Base-by-base conservation (phyloP, 352 stramenopile genomes). In the Phytophthora megakarya region DNA sequence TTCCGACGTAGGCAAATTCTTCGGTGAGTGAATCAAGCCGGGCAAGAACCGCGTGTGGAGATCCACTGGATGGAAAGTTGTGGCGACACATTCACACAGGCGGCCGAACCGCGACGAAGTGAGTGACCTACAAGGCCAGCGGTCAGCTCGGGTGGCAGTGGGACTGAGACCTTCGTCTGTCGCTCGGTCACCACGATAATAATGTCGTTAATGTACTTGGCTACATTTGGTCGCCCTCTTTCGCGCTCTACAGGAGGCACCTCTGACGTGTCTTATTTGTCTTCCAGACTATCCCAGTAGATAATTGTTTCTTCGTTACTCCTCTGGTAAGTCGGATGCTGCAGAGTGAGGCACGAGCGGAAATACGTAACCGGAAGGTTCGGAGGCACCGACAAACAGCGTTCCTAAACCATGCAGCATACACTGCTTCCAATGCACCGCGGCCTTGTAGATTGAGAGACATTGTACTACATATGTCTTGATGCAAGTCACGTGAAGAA, bases 1-100 rank as follows among this genome's bases (percentile, higher is more conserved):
- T 70, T 15, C 57, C 62, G 10, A 66, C 72, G 48, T 72, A 70
- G 13, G 51, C 67, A 30, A 72, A 70, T 0, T 51, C 48, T 18
- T 76, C 67, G 2, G 51, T 64, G 3, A 63, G 49, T 0, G 52
- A 72, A 4, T 65, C 63, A 3, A 67, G 35, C 10, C 72, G n/a
- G 18, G 42, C 47, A 67, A 15, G 63, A 35, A 0, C 61, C 58
- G 0, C 56, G 7, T 22, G 49, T 75, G 1, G 61, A 72, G 0
- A 70, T 65, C 49, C 54, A 66, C 42, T 73, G 55, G 11, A 73
- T 61, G 0, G 54, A 43, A 12, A 65, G 46, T 39, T 65, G 25
- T 2, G 56, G 56, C 13, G 23, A 65, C 3, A 23, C 23, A 16
- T 58, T 65, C 47, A 38, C 46, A 12, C 57, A 65, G 22, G 56